Conservation (phyloP, 1,284 basidiomycete species). For the Melampsora larici-populina region DNA sequence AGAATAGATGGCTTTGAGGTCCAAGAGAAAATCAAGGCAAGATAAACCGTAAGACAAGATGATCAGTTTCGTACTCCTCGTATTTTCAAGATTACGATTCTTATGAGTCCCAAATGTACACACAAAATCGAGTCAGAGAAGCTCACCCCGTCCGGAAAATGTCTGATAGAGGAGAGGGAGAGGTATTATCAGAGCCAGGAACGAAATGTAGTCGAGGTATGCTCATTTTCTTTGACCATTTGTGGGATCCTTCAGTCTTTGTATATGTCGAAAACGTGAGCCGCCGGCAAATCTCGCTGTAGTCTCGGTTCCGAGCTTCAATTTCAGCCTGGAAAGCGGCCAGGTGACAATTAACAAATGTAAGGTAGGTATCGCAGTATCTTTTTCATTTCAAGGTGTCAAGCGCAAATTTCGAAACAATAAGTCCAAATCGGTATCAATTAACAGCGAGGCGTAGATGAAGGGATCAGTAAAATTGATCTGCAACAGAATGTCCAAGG, state of each 20-base stretch:
- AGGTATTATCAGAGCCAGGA: not conserved
- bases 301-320: constrained; percentile 31
- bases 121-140: not conserved
- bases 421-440: too few species aligned
- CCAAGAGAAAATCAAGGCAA: not conserved
- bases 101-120: not conserved
- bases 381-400: not conserved
- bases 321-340: constrained; percentile 33
- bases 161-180: constrained; percentile 13
- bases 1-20: constrained; percentile 14
- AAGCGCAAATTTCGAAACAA: not conserved
- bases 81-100: not conserved
- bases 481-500: not conserved
- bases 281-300: constrained; percentile 34
- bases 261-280: constrained; percentile 16
- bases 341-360: constrained; percentile 31
- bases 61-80: not conserved
- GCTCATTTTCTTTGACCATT: constrained; percentile 10
- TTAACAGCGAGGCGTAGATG: too few species aligned
- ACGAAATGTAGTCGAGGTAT: not conserved
- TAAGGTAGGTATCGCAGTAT: constrained; percentile 36
- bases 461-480: not conserved
- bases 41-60: not conserved
- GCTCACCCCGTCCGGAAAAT: constrained; percentile 35
- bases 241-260: not conserved